Conservation (phyloP, 768 basidiomycete genomes). For the Paxillus ammoniavirescens region DNA sequence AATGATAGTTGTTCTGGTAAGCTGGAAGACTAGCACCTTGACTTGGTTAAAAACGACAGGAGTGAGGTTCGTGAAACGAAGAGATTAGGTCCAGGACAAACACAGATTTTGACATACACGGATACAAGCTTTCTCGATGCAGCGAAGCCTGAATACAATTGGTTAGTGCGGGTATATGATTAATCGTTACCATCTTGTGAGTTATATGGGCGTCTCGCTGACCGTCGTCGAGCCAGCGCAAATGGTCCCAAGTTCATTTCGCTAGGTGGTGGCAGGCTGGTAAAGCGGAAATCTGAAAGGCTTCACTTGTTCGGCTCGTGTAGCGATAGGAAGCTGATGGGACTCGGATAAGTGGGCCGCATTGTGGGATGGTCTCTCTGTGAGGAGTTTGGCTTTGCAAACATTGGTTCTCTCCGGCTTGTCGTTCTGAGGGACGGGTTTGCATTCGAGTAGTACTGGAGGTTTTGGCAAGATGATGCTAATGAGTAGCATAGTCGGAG, state of each 20-base stretch:
- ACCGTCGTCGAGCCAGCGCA: constrained; percentile 3
- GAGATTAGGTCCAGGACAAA: not conserved
- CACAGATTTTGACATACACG: no score
- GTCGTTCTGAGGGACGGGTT: not conserved
- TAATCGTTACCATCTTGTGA: constrained; percentile 26
- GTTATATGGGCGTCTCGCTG: constrained; percentile 22
- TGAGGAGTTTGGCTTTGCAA: not conserved
- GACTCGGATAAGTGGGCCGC: constrained; percentile 1
- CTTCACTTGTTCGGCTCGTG: constrained; percentile 14
- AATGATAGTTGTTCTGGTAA: no score
- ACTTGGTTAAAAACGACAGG: not conserved
- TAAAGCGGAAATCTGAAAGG: constrained; percentile 22
- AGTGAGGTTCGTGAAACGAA: not conserved
- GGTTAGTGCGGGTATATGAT: constrained; percentile 13
- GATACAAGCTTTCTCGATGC: not conserved
- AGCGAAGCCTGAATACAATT: constrained; percentile 9
- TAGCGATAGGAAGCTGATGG: constrained; percentile 25
- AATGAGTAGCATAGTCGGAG: no score
- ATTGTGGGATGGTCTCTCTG: not conserved
- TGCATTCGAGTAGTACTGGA: not conserved
- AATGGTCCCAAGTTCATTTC: constrained; percentile 22
- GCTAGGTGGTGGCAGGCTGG: constrained; percentile 13
- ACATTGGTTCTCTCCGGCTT: not conserved
- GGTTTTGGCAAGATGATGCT: not conserved
- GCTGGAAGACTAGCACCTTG: no score